These are phyloP conservation scores for Geranium rotundifolium DNA, from an alignment of 345 rosid species.

Conservation along the genomic window DNA sequence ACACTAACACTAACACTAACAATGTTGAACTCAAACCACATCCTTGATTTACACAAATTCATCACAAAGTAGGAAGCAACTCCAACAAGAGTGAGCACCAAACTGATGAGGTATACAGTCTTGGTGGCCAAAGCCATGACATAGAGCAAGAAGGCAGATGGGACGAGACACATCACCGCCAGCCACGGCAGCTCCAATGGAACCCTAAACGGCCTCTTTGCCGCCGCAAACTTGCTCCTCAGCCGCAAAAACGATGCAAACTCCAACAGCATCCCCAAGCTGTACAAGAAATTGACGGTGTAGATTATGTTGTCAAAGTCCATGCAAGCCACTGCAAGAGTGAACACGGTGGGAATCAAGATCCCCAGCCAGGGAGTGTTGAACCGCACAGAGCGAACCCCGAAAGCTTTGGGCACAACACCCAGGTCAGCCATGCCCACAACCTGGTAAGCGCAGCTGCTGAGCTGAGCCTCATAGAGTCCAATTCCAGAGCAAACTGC, in stretches of 20 bases:
- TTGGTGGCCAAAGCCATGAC: conserved; percentile 48
- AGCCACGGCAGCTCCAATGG: conserved; percentile 43
- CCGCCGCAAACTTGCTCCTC: conserved; percentile 36
- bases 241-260: conserved; percentile 61
- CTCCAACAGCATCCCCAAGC: conserved; percentile 65
- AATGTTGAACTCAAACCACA: conserved; percentile 29
- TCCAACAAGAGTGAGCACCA: conserved; percentile 52
- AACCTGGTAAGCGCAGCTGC: conserved; percentile 52
- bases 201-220: conserved; percentile 51
- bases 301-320: conserved; percentile 41
- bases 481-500: conserved; percentile 40
- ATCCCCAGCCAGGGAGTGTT: conserved; percentile 79
- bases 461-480: conserved; percentile 52
- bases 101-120: conserved; percentile 46
- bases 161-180: conserved; percentile 46
- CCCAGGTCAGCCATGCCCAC: conserved; percentile 76
- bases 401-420: conserved; percentile 41
- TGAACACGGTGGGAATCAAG: conserved; percentile 31
- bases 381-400: conserved; percentile 45
- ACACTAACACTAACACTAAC: too few relatives aligned
- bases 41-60: conserved; percentile 36
- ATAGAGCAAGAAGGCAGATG: conserved; percentile 39
- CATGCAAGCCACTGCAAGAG: conserved; percentile 47
- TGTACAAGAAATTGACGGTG: conserved; percentile 61
- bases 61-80: conserved; percentile 51